Evolutionary conservation across 139 green algal genomes (phyloP).

Genomic region (Chlorella sp.): DNA sequence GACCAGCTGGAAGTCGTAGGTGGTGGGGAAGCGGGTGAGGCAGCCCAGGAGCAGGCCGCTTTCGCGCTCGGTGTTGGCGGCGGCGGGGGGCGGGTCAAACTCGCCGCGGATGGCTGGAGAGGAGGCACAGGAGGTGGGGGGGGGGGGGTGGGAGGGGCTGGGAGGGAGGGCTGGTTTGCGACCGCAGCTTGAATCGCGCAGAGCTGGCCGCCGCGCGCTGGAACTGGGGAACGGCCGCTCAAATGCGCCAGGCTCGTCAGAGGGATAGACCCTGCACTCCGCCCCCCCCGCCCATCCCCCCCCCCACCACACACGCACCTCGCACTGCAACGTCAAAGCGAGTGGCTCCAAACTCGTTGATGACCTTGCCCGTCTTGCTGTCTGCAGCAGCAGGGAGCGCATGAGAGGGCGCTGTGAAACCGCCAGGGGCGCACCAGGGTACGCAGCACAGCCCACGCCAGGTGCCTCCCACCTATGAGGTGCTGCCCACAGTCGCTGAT

Average conservation of each 20-base stretch:
- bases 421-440: no score
- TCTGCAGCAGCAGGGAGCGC: not conserved
- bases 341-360: constrained; percentile 75
- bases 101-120: constrained; percentile 59
- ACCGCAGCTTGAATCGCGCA: no score
- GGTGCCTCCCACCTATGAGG: constrained; percentile 41
- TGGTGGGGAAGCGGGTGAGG: constrained; percentile 53
- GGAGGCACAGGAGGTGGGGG: not conserved
- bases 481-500: constrained; percentile 40
- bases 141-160: not conserved
- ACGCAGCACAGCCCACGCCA: no score
- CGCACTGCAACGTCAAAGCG: constrained; percentile 51
- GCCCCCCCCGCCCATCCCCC: no score
- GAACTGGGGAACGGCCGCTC: no score
- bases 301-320: no score
- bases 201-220: no score
- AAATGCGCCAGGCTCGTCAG: no score
- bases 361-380: constrained; percentile 41
- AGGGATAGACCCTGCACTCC: no score
- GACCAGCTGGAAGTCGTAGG: constrained; percentile 61
- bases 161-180: not conserved
- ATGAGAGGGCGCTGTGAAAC: not conserved
- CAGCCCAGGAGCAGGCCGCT: constrained; percentile 51
- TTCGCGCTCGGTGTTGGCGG: constrained; percentile 50
- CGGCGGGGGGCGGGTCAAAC: constrained; percentile 48